phyloP scores from a whole-genome alignment of 345 rosid genomes.

The Linum tenue region DNA sequence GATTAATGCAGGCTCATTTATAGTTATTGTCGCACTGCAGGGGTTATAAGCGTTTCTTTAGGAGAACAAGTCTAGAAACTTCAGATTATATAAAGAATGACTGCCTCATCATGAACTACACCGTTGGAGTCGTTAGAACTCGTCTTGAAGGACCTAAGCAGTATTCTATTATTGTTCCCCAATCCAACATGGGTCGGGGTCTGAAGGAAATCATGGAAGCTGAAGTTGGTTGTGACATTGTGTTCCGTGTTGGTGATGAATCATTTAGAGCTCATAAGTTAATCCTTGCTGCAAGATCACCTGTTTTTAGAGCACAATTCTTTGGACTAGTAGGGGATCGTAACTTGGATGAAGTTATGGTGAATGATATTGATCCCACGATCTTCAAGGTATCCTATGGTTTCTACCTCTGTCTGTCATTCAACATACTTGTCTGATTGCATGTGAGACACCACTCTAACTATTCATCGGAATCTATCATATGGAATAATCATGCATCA shows the following conservation, averaged over 20 bases:
- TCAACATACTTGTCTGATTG: neutral
- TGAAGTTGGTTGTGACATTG: conserved; percentile 65
- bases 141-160: conserved; percentile 65
- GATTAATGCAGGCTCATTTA: neutral
- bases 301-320: conserved; percentile 88
- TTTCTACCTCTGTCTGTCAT: neutral
- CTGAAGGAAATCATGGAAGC: conserved; percentile 63
- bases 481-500: no score
- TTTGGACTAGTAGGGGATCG: conserved; percentile 77
- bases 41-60: conserved; percentile 92
- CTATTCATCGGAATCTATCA: no score
- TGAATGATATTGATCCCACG: conserved; percentile 70
- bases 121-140: conserved; percentile 84
- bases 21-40: conserved; percentile 31
- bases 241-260: conserved; percentile 69
- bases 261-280: conserved; percentile 73
- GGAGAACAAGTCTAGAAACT: conserved; percentile 56
- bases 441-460: neutral
- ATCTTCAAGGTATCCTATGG: conserved; percentile 64
- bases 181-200: conserved; percentile 70
- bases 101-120: conserved; percentile 70
- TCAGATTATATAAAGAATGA: conserved; percentile 81
- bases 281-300: conserved; percentile 88
- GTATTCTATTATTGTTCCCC: conserved; percentile 45
- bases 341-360: conserved; percentile 38